Evolutionary conservation across 2,329 filamentous ascomycete genomes (phyloP), one percentile per base, ranked within the genome.

Genomic region (Fusarium sambucinum): DNA sequence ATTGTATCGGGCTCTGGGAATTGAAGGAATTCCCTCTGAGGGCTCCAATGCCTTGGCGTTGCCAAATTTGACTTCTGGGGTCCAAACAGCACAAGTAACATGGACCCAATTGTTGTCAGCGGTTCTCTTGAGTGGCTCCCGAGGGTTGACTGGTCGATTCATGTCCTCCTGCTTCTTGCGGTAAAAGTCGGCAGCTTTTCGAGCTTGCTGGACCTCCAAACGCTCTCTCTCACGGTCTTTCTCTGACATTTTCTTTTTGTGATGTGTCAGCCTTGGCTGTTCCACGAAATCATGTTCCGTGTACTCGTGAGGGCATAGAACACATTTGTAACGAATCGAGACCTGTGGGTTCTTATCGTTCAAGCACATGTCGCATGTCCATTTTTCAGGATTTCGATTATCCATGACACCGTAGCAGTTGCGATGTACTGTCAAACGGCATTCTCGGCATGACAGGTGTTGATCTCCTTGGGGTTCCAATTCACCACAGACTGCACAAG

Each of bases 91-190:
- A 76, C 96, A 99, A 37, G 91, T 90, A 29, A 98, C 93, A 77
- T 99, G 96, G 17, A 97, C 93, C 96, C 96, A 99, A 75, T 98
- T 98, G 80, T 98, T 98, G 77, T 96, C 94, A 6, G 92, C 92
- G 0, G 96, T 99, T 48, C 93, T 89, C 81, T 99, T 99, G 66
- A 99, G 83, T 5, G 96, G 91, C 77, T 98, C 96, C 47, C 96
- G 89, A 27, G 96, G 96, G 68, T 93, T 88, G 35, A 91, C 80
- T 2, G 96, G 95, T 47, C 94, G 91, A 71, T 94, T 93, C 73
- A 91, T 88, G 63, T 95, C 91, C 75, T 93, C 88, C 79, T 99
- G 95, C 75, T 89, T 90, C 76, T 91, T 91, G 40, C 89, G 88
- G 78, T 97, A 97, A 57, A 90, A 90, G n/a, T 95, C 91, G 50